Evolutionary conservation across 192 early-diverging fungal genomes (phyloP).

Genomic region (Backusella westeae): DNA sequence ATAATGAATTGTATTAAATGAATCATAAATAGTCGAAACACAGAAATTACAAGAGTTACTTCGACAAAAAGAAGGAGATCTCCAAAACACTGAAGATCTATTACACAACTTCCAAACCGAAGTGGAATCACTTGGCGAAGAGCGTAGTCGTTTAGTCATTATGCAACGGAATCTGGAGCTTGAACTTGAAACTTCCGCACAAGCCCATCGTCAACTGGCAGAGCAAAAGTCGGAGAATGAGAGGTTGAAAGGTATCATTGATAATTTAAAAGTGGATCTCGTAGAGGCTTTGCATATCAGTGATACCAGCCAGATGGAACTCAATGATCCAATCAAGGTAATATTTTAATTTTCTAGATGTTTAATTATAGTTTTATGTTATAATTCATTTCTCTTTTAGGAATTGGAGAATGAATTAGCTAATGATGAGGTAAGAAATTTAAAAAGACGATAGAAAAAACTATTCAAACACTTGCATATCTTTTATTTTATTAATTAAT

Average conservation of each 20-base stretch:
- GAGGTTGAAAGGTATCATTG: conserved; percentile 35
- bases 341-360: conserved; percentile 1
- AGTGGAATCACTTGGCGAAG: conserved; percentile 27
- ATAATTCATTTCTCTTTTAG: conserved; percentile 3
- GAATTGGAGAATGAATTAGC: conserved; percentile 22
- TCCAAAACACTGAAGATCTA: conserved; percentile 22
- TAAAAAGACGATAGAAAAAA: background rate
- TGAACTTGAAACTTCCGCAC: conserved; percentile 30
- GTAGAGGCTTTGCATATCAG: conserved; percentile 24
- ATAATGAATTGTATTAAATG: background rate
- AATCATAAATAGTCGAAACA: conserved; percentile 31
- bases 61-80: conserved; percentile 32
- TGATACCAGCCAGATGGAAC: background rate
- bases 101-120: conserved; percentile 25
- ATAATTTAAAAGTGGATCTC: conserved; percentile 36
- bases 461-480: background rate
- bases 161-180: conserved; percentile 30
- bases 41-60: conserved; percentile 38
- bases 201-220: conserved; percentile 32
- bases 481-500: background rate
- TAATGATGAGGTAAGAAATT: conserved; percentile 4
- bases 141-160: conserved; percentile 35
- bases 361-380: background rate
- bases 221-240: conserved; percentile 39
- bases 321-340: background rate